Conservation (phyloP, 305 asterid species). For the Fraxinus latifolia region DNA sequence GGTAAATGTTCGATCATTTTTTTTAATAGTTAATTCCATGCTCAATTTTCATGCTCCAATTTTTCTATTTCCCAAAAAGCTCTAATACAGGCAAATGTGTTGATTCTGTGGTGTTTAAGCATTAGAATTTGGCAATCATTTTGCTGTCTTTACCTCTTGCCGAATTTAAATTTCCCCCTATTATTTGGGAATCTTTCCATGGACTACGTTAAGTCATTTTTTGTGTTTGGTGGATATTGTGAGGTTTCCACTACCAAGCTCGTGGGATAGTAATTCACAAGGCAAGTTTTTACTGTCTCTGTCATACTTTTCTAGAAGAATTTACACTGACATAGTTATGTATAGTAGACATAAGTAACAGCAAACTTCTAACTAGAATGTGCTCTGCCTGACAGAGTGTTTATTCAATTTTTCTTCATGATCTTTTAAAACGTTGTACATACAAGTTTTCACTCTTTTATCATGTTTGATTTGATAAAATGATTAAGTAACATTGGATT, state of each 20-base stretch:
- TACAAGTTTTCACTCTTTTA: not conserved
- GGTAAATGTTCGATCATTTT: not conserved
- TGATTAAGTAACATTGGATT: not conserved
- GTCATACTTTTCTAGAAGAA: not conserved
- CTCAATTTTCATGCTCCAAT: not conserved
- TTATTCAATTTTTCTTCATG: not conserved
- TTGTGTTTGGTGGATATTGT: not conserved
- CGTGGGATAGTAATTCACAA: not conserved
- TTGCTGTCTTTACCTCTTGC: not conserved
- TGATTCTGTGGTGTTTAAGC: not conserved
- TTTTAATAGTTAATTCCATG: not conserved
- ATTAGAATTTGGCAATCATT: not conserved
- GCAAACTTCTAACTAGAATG: not conserved
- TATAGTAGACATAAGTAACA: not conserved
- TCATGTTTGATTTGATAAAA: not conserved
- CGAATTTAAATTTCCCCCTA: not conserved
- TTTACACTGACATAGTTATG: not conserved
- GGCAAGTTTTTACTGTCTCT: not conserved
- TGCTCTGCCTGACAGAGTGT: not conserved
- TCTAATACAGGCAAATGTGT: not conserved
- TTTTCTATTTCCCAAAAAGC: not conserved
- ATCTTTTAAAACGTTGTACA: not conserved
- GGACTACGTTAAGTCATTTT: not conserved
- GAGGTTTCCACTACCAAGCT: not conserved
- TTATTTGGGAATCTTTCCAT: not conserved